phyloP scores from a whole-genome alignment of 441 rosid species.

The Corymbia citriodora region DNA sequence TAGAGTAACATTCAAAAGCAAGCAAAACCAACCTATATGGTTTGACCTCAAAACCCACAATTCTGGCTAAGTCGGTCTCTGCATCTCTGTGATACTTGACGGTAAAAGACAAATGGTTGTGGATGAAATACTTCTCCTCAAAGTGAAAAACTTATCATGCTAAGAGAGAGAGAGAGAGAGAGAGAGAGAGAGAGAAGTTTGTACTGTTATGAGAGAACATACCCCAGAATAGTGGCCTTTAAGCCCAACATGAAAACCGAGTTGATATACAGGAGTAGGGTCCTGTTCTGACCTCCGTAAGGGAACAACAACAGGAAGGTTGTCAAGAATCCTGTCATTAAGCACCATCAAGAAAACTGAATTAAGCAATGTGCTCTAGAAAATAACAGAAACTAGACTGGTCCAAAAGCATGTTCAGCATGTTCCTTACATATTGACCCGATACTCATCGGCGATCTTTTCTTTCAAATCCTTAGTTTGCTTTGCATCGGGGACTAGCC shows the following conservation, averaged over 20 bases:
- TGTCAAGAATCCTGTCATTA: constrained; percentile 58
- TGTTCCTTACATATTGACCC: constrained; percentile 52
- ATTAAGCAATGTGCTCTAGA: not conserved
- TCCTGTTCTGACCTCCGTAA: constrained; percentile 48
- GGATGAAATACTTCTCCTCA: constrained; percentile 56
- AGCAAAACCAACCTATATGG: constrained; percentile 47
- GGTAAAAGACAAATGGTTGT: constrained; percentile 60
- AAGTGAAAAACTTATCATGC: not conserved
- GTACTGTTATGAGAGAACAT: not conserved
- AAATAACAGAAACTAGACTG: not conserved
- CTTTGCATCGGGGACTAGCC: constrained; percentile 38
- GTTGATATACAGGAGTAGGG: constrained; percentile 53
- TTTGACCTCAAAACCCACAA: constrained; percentile 70
- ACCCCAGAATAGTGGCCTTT: constrained; percentile 71
- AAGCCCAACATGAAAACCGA: constrained; percentile 64
- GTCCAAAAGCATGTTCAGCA: not conserved
- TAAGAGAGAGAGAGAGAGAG: too few species aligned
- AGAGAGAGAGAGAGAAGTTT: not conserved
- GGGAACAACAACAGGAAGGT: constrained; percentile 70
- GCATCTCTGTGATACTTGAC: constrained; percentile 60
- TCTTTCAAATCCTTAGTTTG: constrained; percentile 47
- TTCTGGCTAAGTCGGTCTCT: constrained; percentile 49
- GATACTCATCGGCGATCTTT: constrained; percentile 70
- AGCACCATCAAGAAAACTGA: not conserved
- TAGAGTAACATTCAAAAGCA: not conserved